Evolutionary conservation across 257 asterid species (phyloP).

Genomic region (Nicotiana tomentosiformis): DNA sequence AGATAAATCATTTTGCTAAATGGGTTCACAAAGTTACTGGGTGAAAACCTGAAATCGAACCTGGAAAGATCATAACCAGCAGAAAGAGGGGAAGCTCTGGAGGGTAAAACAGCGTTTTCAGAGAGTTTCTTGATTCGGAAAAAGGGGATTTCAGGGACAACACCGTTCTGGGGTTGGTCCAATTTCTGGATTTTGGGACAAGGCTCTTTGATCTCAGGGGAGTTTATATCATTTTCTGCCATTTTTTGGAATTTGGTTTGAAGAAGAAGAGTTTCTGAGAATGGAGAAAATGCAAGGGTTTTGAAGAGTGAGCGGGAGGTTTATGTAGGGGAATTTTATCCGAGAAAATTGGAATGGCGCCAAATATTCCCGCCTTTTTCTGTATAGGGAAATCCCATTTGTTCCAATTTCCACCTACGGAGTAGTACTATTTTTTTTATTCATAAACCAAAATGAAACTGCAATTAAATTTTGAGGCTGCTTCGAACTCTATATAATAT

Average conservation of each 20-base stretch:
- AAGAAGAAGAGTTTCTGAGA: background rate
- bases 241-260: background rate
- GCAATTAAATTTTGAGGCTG: background rate
- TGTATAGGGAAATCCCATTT: background rate
- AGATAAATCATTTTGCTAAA: background rate
- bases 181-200: background rate
- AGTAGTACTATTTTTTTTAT: background rate
- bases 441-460: background rate
- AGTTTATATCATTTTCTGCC: background rate
- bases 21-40: background rate
- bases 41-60: background rate
- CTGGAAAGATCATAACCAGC: slow-evolving; percentile 49
- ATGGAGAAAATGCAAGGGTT: background rate
- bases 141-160: slow-evolving; percentile 1
- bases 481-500: background rate
- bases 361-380: slow-evolving; percentile 5
- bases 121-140: slow-evolving; percentile 39
- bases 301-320: background rate
- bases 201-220: slow-evolving; percentile 2
- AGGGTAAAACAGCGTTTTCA: slow-evolving; percentile 35
- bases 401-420: background rate
- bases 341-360: background rate
- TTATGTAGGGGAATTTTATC: background rate
- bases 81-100: slow-evolving; percentile 29
- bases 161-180: background rate